phyloP scores from a whole-genome alignment of 306 rosid species.

The Canavalia ensiformis region DNA sequence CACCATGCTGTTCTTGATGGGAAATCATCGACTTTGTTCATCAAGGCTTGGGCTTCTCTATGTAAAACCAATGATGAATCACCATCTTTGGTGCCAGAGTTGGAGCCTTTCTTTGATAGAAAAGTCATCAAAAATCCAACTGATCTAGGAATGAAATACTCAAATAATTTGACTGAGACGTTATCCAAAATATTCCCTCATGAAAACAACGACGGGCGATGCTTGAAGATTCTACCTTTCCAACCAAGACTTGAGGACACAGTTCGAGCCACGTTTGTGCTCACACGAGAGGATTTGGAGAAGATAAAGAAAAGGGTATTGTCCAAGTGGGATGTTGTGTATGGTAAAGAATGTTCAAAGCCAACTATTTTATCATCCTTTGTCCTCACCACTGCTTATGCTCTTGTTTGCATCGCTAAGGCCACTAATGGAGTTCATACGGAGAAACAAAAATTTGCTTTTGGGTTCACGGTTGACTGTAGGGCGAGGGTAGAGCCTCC shows the following conservation, averaged over 20 bases:
- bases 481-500: constrained; percentile 41
- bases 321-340: background rate
- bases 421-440: constrained; percentile 36
- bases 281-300: constrained; percentile 39
- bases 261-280: constrained; percentile 50
- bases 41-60: constrained; percentile 1
- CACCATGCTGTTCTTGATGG: background rate
- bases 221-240: background rate
- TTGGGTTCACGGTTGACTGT: constrained; percentile 15
- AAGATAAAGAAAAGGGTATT: constrained; percentile 40
- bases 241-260: background rate
- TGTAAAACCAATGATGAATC: background rate
- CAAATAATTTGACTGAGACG: background rate
- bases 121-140: background rate
- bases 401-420: constrained; percentile 35
- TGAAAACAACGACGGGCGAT: background rate
- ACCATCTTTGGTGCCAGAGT: background rate
- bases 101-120: background rate
- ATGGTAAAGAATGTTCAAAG: background rate
- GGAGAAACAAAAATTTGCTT: background rate
- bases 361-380: constrained; percentile 50
- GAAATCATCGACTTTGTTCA: background rate
- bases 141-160: no score
- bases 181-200: background rate
- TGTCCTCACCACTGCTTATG: constrained; percentile 48